A percentile compares a stretch with the other conserved stretches of the same genome.
Conservation (phyloP, 2,329 filamentous ascomycete species). For the Coniochaeta hoffmannii region DNA sequence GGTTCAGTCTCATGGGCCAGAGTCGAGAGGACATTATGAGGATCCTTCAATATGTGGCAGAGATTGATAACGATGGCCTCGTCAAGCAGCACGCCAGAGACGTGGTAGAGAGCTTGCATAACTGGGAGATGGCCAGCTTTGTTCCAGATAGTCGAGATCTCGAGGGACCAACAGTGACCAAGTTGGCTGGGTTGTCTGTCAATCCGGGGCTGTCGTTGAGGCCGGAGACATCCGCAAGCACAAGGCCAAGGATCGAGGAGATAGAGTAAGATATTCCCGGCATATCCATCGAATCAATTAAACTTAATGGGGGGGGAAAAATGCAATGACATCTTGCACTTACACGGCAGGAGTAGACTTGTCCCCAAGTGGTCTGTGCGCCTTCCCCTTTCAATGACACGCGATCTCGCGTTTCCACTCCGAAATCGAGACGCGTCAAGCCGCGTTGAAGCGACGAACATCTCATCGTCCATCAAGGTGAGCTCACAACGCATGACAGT, state of each 20-base stretch:
- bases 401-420: neutral
- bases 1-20: conserved; percentile 45
- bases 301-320: neutral
- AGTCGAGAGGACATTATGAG: conserved; percentile 55
- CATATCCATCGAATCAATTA: neutral
- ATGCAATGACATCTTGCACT: neutral
- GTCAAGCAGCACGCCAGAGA: conserved; percentile 60
- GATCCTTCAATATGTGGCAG: conserved; percentile 55
- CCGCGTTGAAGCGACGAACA: neutral
- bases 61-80: conserved; percentile 60
- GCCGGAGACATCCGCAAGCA: conserved; percentile 4
- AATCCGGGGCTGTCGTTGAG: conserved; percentile 18
- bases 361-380: neutral
- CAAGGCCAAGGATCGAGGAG: conserved; percentile 48
- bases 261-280: conserved; percentile 36
- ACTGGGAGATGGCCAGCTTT: conserved; percentile 41
- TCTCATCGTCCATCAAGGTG: neutral
- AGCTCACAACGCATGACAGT: neutral
- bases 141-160: conserved; percentile 19
- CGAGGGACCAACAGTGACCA: conserved; percentile 12
- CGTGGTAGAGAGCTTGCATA: conserved; percentile 59
- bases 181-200: conserved; percentile 36
- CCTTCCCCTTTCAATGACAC: neutral
- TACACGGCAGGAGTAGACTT: neutral
- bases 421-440: neutral